Evolutionary conservation across 2,329 filamentous ascomycete genomes (phyloP).

Genomic region (Aspergillus tamarii): DNA sequence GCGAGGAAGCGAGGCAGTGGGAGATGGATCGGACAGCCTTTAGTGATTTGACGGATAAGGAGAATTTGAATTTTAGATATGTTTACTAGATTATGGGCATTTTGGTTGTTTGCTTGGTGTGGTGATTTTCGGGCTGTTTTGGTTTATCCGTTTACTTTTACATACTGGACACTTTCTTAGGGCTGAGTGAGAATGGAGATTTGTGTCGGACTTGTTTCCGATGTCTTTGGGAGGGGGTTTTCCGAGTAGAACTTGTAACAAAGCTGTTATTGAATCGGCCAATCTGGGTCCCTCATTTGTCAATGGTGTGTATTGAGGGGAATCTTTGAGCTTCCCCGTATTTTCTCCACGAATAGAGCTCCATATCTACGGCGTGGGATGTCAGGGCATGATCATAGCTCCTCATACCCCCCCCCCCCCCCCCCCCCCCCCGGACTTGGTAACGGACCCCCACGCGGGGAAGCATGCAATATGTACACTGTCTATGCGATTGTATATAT

Average conservation of each 20-base stretch:
- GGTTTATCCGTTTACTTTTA: background rate
- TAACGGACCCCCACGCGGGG: conserved; percentile 11
- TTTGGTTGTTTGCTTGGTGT: background rate
- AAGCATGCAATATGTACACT: background rate
- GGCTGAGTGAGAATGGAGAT: too few species aligned
- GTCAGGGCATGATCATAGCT: background rate
- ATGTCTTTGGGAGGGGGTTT: background rate
- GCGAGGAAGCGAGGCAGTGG: conserved; percentile 29
- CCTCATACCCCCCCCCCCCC: too few species aligned
- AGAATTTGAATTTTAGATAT: conserved; percentile 51
- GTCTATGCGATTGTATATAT: background rate
- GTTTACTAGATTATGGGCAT: conserved; percentile 20
- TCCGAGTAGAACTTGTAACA: background rate
- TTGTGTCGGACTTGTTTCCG: background rate
- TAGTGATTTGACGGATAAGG: conserved; percentile 57
- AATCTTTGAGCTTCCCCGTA: background rate
- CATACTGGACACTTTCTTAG: too few species aligned
- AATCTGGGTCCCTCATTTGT: background rate
- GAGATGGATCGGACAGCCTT: conserved; percentile 55
- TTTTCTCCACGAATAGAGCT: conserved; percentile 24
- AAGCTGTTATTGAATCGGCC: background rate
- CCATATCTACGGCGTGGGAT: conserved; percentile 1
- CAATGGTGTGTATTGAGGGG: background rate
- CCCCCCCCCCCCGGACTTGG: background rate
- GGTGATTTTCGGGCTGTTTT: background rate